phyloP scores from a whole-genome alignment of 129 eudicot genomes.

The Silybum marianum region DNA sequence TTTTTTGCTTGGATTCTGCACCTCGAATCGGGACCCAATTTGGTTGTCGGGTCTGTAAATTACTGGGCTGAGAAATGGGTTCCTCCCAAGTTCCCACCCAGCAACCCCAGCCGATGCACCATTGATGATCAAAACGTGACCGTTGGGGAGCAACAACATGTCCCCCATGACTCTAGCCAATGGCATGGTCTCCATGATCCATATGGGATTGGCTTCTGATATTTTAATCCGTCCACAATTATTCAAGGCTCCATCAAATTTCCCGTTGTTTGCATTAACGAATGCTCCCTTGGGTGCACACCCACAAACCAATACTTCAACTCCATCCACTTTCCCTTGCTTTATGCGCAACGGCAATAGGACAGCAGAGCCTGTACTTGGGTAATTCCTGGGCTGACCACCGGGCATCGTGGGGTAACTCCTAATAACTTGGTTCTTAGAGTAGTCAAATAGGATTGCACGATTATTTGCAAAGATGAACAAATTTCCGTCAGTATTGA shows the following conservation, averaged over 20 bases:
- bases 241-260: not conserved
- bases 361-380: too few species aligned
- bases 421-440: too few species aligned
- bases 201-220: not conserved
- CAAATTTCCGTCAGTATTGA: too few species aligned
- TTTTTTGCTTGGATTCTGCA: slow-evolving; percentile 35
- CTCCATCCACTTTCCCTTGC: too few species aligned
- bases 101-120: slow-evolving; percentile 55
- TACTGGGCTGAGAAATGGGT: slow-evolving; percentile 55
- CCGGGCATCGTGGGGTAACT: too few species aligned
- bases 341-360: too few species aligned
- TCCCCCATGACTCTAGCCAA: slow-evolving; percentile 55
- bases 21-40: slow-evolving; percentile 34
- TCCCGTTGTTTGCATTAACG: not conserved
- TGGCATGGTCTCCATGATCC: not conserved
- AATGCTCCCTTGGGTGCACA: too few species aligned
- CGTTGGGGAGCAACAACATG: slow-evolving; percentile 60
- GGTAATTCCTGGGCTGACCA: too few species aligned
- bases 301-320: too few species aligned
- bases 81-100: slow-evolving; percentile 59
- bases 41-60: slow-evolving; percentile 37
- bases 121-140: slow-evolving; percentile 49
- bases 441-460: too few species aligned
- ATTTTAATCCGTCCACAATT: not conserved
- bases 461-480: too few species aligned